Evolutionary conservation across 768 basidiomycete genomes (phyloP).

Genomic region (Tylopilus intermedius): DNA sequence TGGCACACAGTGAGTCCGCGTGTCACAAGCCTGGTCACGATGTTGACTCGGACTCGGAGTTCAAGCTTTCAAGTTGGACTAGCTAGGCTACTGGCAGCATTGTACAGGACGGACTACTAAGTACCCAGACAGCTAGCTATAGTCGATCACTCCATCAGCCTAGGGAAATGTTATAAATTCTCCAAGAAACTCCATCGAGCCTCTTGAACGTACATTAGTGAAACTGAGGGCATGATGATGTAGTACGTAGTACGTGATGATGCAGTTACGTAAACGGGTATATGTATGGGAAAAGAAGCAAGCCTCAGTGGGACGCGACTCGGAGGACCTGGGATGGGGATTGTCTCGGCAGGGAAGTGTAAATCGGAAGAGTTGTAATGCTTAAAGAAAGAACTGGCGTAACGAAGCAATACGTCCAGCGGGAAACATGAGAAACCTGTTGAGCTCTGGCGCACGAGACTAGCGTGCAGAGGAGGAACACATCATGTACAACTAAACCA

Average conservation of each 20-base stretch:
- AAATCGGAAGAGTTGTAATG: slow-evolving; percentile 13
- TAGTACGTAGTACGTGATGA: slow-evolving; percentile 21
- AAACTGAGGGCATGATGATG: slow-evolving; percentile 12
- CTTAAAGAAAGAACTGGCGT: slow-evolving; percentile 3
- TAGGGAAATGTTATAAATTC: slow-evolving; percentile 11
- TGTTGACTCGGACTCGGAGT: too few species aligned
- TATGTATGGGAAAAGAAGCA: slow-evolving; percentile 13
- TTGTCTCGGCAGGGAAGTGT: slow-evolving; percentile 17
- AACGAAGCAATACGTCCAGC: slow-evolving; percentile 12
- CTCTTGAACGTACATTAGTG: slow-evolving; percentile 28
- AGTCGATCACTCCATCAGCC: background rate
- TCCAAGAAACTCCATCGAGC: slow-evolving; percentile 10
- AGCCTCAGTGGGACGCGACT: slow-evolving; percentile 12
- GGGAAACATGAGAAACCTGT: slow-evolving; percentile 6
- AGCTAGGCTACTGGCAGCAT: background rate
- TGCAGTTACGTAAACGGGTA: slow-evolving; percentile 29
- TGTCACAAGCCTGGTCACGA: background rate
- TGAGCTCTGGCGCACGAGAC: slow-evolving; percentile 10
- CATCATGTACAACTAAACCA: slow-evolving; percentile 21
- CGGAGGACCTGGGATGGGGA: background rate
- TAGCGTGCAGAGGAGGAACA: slow-evolving; percentile 13
- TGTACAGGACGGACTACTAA: too few species aligned
- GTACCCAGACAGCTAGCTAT: too few species aligned
- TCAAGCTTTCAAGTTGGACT: too few species aligned
- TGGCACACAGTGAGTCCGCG: too few species aligned